Evolutionary conservation across 2,329 filamentous ascomycete genomes (phyloP), one percentile per base, ranked within the genome.

Genomic region (Penicillium decumbens): DNA sequence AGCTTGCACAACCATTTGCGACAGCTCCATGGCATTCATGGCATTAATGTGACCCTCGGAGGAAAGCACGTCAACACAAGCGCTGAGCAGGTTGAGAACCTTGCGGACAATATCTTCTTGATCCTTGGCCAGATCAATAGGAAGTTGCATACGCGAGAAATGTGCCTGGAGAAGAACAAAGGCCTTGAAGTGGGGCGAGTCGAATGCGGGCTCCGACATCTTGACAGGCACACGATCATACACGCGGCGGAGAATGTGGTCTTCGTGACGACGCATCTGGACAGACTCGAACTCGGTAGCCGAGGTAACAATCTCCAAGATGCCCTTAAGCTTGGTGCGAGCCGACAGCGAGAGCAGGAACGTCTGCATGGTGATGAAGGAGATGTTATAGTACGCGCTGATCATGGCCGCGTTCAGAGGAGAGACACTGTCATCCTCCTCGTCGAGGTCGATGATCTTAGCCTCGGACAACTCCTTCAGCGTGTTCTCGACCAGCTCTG

Each of bases 21-120:
- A 95, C 81, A 98, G 89, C 70, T 98, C 93, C 92, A 98, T 98
- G 25, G 93, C 93, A 63, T 87, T 91, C 85, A 96, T 95, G 52
- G 93, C 92, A 66, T 98, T 98, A 54, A 98, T 80, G 63, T 96
- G 89, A 12, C 92, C 93, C 62, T 98, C 91, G 0, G 91, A 96
- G 8, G 90, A 95, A 30, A 98, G 80, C 13, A 98, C 90, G 68
- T 98, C 93, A 20, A 97, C 93, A 63, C 87, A 89, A 20, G 93
- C 92, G 67, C 88, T 95, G 41, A 98, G 80, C 9, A 98, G 80
- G 64, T 88, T 89, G 48, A 97, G 78, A 1, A 95, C 83, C 72
- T 93, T 95, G 49, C 82, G 82, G 40, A 98, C 72, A 47, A 98
- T 85, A 13, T 88, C 75, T 69, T 96, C 91, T 66, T 98, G 93